Evolutionary conservation across 495 filamentous ascomycete species (phyloP), one percentile per base, ranked within the genome.

Genomic region (Aspergillus incahuasiensis): DNA sequence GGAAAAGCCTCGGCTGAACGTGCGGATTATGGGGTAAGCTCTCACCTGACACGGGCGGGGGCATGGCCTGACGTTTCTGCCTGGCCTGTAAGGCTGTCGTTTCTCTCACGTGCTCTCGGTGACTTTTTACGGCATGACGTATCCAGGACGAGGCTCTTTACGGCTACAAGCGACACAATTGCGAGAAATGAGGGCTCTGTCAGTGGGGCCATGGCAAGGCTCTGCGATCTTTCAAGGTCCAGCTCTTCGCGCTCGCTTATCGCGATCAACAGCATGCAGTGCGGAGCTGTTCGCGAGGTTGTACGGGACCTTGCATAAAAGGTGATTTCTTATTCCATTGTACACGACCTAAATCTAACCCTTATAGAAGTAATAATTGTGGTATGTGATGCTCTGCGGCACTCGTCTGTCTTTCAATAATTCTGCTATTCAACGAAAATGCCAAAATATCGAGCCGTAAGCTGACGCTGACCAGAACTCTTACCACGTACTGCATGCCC

Each of bases 1-100:
- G 34, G 22, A 53, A 42, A 24, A 59, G 62, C 62, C 62, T 58
- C 55, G 62, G 62, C 44, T 57, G 55, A 45, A 57, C 48, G 12
- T 12, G 38, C 12, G 38, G 38, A 40, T 9, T 40, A 40, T 40
- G 38, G 38, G 38, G 38, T 40, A 40, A 18, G 32, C 19, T 4
- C 6, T 40, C 38, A 40, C 38, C 13, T 40, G 15, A 40, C n/a
- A 35, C n/a, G 38, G 12, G 55, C 55, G 55, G 55, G 55, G 55
- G 19, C 11, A 41, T 39, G 21, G 48, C 13, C 34, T 24, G 40
- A 24, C 18, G 45, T 41, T 28, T 6, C 5, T 11, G 22, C 45
- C 48, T 38, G 6, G 13, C 12, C 8, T 15, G 5, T 35, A 35
- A 35, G 32, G 32, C 32, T 11, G 2, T 35, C 2, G 32, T 7